phyloP scores from a whole-genome alignment of 768 basidiomycete species.

The Lentinula boryana region DNA sequence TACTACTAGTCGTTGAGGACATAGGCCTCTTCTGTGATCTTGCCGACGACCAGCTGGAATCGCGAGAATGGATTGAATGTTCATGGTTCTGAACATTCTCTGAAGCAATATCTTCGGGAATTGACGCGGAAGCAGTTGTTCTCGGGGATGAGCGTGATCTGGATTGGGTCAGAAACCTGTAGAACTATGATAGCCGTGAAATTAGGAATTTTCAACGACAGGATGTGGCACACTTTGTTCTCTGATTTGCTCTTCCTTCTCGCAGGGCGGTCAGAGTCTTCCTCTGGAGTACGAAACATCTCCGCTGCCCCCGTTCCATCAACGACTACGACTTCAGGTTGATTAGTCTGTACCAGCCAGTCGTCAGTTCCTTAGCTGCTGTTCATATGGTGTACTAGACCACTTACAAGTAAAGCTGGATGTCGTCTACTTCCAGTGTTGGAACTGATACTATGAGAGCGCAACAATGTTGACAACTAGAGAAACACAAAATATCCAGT shows the following conservation, averaged over 20 bases:
- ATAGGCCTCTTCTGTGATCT: constrained; percentile 2
- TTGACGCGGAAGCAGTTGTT: constrained; percentile 15
- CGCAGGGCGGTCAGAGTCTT: constrained; percentile 31
- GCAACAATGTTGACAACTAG: constrained; percentile 35
- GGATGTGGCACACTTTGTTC: constrained; percentile 33
- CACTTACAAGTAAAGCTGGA: neutral
- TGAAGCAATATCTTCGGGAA: neutral
- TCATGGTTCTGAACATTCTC: neutral
- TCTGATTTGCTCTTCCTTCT: constrained; percentile 36
- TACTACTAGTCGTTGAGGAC: constrained; percentile 14
- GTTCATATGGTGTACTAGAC: neutral
- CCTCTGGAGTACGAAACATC: constrained; percentile 17
- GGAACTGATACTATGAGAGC: constrained; percentile 24
- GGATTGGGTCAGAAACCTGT: constrained; percentile 50
- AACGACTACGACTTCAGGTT: constrained; percentile 17
- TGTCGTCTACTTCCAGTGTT: neutral
- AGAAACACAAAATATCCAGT: constrained; percentile 12
- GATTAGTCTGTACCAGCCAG: constrained; percentile 3
- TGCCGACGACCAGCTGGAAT: constrained; percentile 3
- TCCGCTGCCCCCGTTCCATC: constrained; percentile 23
- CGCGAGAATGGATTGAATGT: constrained; percentile 2
- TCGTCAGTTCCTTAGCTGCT: neutral
- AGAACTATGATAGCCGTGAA: constrained; percentile 36
- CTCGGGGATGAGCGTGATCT: constrained; percentile 57
- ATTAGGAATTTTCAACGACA: constrained; percentile 6